Evolutionary conservation across 768 basidiomycete species (phyloP).

Genomic region (Rossbeevera mucosa): DNA sequence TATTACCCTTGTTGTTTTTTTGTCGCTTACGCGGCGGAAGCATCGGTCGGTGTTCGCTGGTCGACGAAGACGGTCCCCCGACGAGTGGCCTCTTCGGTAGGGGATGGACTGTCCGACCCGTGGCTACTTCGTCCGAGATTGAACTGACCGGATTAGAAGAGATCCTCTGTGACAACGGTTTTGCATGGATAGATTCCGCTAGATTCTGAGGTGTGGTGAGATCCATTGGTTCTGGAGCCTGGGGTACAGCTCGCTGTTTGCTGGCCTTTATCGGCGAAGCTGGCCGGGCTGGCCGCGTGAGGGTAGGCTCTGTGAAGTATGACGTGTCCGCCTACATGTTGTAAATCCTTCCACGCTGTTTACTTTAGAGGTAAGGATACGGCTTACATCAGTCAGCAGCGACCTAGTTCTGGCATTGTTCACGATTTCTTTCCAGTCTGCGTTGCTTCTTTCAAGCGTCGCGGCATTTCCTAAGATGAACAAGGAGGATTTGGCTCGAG

Average conservation of each 20-base stretch:
- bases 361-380: background rate
- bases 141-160: background rate
- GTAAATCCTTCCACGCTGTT: background rate
- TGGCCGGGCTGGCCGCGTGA: conserved; percentile 13
- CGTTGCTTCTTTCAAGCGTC: conserved; percentile 83
- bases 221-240: conserved; percentile 27
- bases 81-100: conserved; percentile 20
- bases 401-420: conserved; percentile 66
- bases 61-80: conserved; percentile 16
- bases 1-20: conserved; percentile 31
- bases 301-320: conserved; percentile 36
- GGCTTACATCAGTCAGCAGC: conserved; percentile 56
- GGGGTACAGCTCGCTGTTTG: conserved; percentile 19
- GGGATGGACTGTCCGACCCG: background rate
- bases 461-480: conserved; percentile 90
- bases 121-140: background rate
- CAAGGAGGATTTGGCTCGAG: conserved; percentile 90
- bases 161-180: conserved; percentile 16
- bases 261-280: conserved; percentile 18
- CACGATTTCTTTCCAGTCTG: conserved; percentile 74
- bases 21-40: conserved; percentile 29
- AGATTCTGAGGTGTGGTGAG: conserved; percentile 38
- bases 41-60: conserved; percentile 21
- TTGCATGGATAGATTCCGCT: conserved; percentile 26
- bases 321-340: conserved; percentile 29